phyloP scores from a whole-genome alignment of 2,329 filamentous ascomycete genomes.

The Nannizziopsis barbatae region DNA sequence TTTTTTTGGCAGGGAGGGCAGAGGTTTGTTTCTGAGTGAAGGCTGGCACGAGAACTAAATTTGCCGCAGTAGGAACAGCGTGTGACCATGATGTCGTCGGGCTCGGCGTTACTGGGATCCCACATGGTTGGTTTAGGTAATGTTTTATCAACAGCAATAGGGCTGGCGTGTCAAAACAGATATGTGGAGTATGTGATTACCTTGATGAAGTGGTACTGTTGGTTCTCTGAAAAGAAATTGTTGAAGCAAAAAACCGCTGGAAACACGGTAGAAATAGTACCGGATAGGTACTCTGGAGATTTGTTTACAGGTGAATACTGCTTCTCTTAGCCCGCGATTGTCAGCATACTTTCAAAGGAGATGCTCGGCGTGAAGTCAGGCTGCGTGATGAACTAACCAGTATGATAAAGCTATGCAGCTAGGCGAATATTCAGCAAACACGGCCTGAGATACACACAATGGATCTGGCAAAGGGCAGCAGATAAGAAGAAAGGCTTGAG shows the following conservation, averaged over 20 bases:
- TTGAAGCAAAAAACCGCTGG: no score
- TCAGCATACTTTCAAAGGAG: no score
- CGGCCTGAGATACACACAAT: constrained; percentile 6
- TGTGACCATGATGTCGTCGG: constrained; percentile 13
- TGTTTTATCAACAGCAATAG: background rate
- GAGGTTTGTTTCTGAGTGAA: constrained; percentile 12
- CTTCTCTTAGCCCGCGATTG: no score
- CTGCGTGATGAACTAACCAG: no score
- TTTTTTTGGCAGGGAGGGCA: constrained; percentile 14
- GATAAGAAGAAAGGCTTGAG: background rate
- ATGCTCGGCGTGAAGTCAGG: no score
- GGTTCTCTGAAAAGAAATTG: no score
- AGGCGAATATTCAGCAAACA: constrained; percentile 1
- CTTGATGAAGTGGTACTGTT: no score
- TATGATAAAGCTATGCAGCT: background rate
- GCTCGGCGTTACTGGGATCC: constrained; percentile 14
- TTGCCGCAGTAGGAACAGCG: constrained; percentile 18
- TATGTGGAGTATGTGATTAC: no score
- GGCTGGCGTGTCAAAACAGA: no score
- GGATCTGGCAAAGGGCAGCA: constrained; percentile 1
- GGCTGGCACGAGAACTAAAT: constrained; percentile 11
- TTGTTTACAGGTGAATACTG: no score
- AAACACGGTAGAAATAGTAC: no score
- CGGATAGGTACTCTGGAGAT: no score
- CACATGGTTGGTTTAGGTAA: constrained; percentile 11